Percentiles rank a stretch among this genome's conserved stretches.
These are phyloP conservation scores for Paraphoma sp. DNA, from an alignment of 2,329 filamentous ascomycete species.

Conservation along the genomic window DNA sequence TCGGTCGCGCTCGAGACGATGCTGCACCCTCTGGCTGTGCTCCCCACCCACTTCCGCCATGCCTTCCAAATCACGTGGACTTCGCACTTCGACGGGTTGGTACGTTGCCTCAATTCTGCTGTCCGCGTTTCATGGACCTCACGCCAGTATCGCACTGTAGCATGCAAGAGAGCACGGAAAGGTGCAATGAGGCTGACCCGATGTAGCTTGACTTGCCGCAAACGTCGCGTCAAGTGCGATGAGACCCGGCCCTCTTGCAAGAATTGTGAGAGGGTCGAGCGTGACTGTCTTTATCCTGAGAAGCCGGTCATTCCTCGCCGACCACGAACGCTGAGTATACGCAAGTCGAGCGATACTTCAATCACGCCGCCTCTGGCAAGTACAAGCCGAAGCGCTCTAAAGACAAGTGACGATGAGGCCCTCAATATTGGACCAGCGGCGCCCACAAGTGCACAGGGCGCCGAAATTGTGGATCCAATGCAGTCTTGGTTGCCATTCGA, in stretches of 20 bases:
- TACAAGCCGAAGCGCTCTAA: not conserved
- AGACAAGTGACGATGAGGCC: not conserved
- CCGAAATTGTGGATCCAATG: slow-evolving; percentile 7
- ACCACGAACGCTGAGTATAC: slow-evolving; percentile 17
- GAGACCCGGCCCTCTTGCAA: slow-evolving; percentile 53
- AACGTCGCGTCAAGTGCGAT: slow-evolving; percentile 60
- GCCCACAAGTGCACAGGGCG: slow-evolving; percentile 5
- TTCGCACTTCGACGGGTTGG: slow-evolving; percentile 55
- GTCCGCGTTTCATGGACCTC: no score
- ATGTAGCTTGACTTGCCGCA: slow-evolving; percentile 52
- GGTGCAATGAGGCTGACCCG: slow-evolving; percentile 1
- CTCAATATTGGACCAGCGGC: not conserved
- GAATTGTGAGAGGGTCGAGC: slow-evolving; percentile 51
- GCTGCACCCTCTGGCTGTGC: not conserved
- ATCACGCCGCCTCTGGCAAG: slow-evolving; percentile 3
- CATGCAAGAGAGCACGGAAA: not conserved
- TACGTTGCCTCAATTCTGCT: slow-evolving; percentile 20
- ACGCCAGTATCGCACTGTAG: no score
- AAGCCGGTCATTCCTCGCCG: slow-evolving; percentile 11
- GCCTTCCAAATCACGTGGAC: slow-evolving; percentile 52
- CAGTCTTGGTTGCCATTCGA: slow-evolving; percentile 25
- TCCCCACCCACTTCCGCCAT: slow-evolving; percentile 14
- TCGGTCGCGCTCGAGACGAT: slow-evolving; percentile 13
- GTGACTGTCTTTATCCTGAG: slow-evolving; percentile 49
- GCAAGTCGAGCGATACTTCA: slow-evolving; percentile 10